Conservation (phyloP, 176 grass and related monocot genomes). For the Aechmea fasciata region DNA sequence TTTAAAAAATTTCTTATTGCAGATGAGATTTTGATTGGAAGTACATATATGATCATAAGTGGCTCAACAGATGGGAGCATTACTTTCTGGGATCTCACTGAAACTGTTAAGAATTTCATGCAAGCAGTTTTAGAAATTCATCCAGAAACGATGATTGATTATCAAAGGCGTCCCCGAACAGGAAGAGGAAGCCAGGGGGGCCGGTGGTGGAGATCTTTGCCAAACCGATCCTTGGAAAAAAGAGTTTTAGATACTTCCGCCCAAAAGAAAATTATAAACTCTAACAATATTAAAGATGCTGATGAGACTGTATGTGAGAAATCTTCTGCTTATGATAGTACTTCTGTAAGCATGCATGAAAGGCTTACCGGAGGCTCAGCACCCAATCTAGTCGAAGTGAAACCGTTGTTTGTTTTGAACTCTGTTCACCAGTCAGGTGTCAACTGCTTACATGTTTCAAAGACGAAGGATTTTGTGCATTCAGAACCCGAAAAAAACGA, state of each 20-base stretch:
- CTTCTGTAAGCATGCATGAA: conserved; percentile 2
- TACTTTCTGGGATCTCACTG: conserved; percentile 84
- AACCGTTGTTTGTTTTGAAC: conserved; percentile 35
- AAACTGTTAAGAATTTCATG: conserved; percentile 57
- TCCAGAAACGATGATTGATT: conserved; percentile 57
- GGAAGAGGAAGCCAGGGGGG: conserved; percentile 93
- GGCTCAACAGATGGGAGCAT: conserved; percentile 86
- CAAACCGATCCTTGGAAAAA: conserved; percentile 31
- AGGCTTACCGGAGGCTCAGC: conserved; percentile 20
- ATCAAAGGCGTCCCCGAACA: conserved; percentile 64
- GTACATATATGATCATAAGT: conserved; percentile 55
- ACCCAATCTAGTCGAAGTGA: conserved; percentile 37
- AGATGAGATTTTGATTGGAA: conserved; percentile 27
- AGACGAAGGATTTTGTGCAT: conserved; percentile 9
- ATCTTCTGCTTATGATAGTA: conserved; percentile 12
- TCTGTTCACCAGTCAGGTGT: conserved; percentile 81
- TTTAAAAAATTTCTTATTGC: conserved; percentile 8
- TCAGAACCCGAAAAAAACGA: conserved; percentile 18
- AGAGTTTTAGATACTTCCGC: not conserved
- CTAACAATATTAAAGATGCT: not conserved
- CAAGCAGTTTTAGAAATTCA: conserved; percentile 48
- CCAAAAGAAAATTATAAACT: conserved; percentile 7
- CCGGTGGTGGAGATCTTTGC: conserved; percentile 52
- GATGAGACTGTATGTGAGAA: conserved; percentile 13
- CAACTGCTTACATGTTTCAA: conserved; percentile 61